Base-by-base conservation (phyloP, 164 flowering plant genomes). In the Umbilicus rupestris region DNA sequence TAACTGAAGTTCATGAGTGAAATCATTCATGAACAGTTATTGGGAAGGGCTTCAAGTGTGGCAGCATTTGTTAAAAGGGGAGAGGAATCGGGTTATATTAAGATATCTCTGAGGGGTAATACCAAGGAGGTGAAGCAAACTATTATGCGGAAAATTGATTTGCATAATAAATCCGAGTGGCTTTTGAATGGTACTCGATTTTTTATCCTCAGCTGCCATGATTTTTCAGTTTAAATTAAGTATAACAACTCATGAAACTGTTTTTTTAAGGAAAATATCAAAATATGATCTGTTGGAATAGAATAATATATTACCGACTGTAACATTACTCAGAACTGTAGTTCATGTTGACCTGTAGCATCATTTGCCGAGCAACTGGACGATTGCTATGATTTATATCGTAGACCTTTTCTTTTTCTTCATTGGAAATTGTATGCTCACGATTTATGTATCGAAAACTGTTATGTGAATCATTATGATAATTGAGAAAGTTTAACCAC, bases 41-140 rank as follows among this genome's bases (percentile, higher is more conserved):
- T 91, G 66, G 99, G 99, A n/a, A 81, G 99, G 70, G 96, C 99
- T 19, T 70, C 87, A n/a, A 89, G 84, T 71, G 57, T 91, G 78
- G 97, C 96, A 9, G 99, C 99, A 6, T 94, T 68, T 81, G 99
- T 94, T 49, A 91, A 89, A 71, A 87, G 97, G 67, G 99, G 97
- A 47, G 90, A 89, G 80, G 89, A 83, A 44, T 81, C 87, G 28
- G 97, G 96, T 9, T 81, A 76, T 70, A 70, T 88, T 31, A 87
- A 80, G 74, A 91, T 94, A 69, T 69, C 84, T 11, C 67, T 94
- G 77, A 84, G 84, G 78, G 96, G 96, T 41, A 71, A 78, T 24
- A 57, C 80, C 20, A 42, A 71, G 37, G 86, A 79, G 33, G 88
- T 87, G 64, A 63, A 66, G 42, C 76, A 88, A 42, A 74, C 69